These are phyloP conservation scores for Globisporangium polare DNA, from an alignment of 352 stramenopile species.

Conservation along the genomic window DNA sequence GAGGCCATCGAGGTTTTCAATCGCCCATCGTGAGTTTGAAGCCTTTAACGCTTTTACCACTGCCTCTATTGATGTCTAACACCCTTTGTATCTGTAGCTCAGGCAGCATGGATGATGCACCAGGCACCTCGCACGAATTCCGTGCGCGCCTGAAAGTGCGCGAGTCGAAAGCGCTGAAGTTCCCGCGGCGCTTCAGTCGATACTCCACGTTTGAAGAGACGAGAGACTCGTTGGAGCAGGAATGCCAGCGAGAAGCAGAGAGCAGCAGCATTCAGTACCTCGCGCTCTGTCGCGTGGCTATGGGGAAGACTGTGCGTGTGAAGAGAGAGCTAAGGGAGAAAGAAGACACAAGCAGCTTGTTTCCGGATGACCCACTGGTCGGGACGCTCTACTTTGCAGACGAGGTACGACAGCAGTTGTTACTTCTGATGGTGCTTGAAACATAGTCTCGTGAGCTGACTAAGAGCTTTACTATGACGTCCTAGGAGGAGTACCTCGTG, in stretches of 20 bases:
- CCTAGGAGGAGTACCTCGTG: constrained; percentile 69
- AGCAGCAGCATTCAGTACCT: constrained; percentile 35
- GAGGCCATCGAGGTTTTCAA: constrained; percentile 32
- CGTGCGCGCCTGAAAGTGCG: constrained; percentile 9
- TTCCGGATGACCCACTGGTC: constrained; percentile 28
- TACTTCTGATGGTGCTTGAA: background rate
- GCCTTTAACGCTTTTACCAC: background rate
- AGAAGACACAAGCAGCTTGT: constrained; percentile 12
- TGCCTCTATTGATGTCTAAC: too few species aligned
- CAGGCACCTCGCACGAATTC: constrained; percentile 18
- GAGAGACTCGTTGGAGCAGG: background rate
- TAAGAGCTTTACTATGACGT: background rate
- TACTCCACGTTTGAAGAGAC: constrained; percentile 67
- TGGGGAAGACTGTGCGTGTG: constrained; percentile 42
- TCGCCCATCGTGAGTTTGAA: constrained; percentile 19
- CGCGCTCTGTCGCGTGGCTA: constrained; percentile 64
- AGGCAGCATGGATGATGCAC: constrained; percentile 6
- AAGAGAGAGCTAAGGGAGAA: constrained; percentile 9
- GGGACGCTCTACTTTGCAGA: constrained; percentile 36
- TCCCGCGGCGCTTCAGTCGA: constrained; percentile 63
- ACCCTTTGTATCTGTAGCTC: too few species aligned
- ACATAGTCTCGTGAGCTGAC: background rate
- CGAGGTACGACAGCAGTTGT: constrained; percentile 19
- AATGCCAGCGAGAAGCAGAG: background rate
- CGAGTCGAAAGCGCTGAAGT: constrained; percentile 22